Base-by-base conservation (phyloP, 495 filamentous ascomycete species). In the Penicillium tannophilum region DNA sequence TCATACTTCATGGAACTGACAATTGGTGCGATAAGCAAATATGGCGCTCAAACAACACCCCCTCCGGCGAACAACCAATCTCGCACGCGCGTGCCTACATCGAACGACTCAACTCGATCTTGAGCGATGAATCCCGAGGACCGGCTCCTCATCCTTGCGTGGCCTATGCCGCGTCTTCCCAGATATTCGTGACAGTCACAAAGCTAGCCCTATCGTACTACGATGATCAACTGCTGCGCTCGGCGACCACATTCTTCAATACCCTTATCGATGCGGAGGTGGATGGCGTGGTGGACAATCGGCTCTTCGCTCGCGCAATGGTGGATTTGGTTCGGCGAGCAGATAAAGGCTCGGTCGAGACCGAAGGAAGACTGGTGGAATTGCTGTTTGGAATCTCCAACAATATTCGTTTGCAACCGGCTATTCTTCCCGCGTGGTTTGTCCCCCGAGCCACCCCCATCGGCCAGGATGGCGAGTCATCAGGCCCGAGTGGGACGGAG, bases 231-330 rank as follows among this genome's bases (percentile, higher is more conserved):
- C 83, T 96, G 60, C 84, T 96, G 54, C 83, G 86, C 43, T 90
- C 90, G 61, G 89, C 88, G n/a, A 88, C 97, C 35, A 75, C 84
- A 14, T 84, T 96, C 62, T 97, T 96, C 74, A 89, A 88, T 44
- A 91, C 89, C 7, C 80, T 99, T 47, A 89, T 99, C 60, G 93
- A 99, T 63, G 93, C 91, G 68, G 93, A 97, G 70, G 92, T 97
- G 69, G 93, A 97, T 64, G 89, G 91, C 42, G 94, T 97, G 59
- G 85, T 97, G 26, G 89, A 92, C 61, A 91, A 88, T 62, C 82
- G 89, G 31, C 78, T 82, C 36, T 99, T 99, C 69, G 90, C 93
- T 3, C 83, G 86, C 47, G 88, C 89, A 59, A 70, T 98, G 61
- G 92, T 96, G 59, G 88, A 88, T 59, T 82, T 98, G 55, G 81